phyloP scores from a whole-genome alignment of 2,329 filamentous ascomycete species.

The Fusarium temperatum region DNA sequence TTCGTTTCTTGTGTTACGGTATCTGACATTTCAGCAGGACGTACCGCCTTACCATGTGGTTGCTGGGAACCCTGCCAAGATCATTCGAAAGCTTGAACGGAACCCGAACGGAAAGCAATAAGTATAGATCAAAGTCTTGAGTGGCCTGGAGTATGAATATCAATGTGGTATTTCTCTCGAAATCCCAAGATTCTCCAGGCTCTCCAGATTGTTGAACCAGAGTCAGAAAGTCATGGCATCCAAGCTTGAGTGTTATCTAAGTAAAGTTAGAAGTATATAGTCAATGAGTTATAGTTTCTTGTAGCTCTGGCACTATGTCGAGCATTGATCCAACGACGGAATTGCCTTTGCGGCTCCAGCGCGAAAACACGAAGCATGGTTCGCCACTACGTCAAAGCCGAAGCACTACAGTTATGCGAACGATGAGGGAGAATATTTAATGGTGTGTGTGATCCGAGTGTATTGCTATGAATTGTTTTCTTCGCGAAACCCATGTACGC shows the following conservation, averaged over 20 bases:
- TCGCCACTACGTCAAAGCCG: neutral
- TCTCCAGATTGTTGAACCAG: neutral
- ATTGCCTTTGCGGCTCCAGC: neutral
- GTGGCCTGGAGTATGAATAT: neutral
- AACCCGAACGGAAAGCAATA: slow-evolving; percentile 1
- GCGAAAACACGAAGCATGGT: neutral
- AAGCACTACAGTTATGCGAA: neutral
- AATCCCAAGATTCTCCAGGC: neutral
- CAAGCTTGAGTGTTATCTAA: neutral
- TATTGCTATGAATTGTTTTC: neutral
- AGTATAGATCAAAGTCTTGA: neutral
- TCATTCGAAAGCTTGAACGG: slow-evolving; percentile 30
- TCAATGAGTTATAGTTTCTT: neutral
- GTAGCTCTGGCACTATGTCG: neutral
- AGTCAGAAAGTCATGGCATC: no score
- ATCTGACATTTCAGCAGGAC: slow-evolving; percentile 37
- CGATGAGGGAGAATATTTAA: neutral
- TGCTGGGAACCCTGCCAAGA: slow-evolving; percentile 40
- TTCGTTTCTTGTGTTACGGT: rapidly evolving
- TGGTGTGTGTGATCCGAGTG: neutral
- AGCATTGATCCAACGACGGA: neutral
- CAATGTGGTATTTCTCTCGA: neutral
- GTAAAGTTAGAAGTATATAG: neutral
- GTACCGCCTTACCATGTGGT: slow-evolving; percentile 44
- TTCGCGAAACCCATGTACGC: neutral